These are phyloP conservation scores for Euptelea pleiosperma DNA, from an alignment of 164 flowering plant species.

Conservation along the genomic window DNA sequence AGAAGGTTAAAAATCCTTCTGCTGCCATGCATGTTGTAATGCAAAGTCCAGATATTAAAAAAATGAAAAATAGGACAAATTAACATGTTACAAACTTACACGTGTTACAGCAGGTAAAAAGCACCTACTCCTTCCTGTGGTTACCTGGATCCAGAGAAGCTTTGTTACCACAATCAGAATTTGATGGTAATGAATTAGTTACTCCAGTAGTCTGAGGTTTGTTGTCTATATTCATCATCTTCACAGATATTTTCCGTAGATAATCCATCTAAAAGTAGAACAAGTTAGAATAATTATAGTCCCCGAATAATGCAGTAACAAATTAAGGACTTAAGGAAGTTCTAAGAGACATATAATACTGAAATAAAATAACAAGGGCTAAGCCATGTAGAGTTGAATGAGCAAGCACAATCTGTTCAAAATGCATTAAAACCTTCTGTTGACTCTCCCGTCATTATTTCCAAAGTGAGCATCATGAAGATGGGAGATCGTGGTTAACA, in stretches of 20 bases:
- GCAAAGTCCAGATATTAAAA: too few species aligned
- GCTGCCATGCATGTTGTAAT: too few species aligned
- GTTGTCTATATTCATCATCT: constrained; percentile 61
- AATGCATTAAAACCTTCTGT: too few species aligned
- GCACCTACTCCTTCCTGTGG: not conserved
- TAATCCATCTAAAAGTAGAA: constrained; percentile 45
- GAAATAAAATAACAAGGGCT: not conserved
- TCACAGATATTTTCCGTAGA: constrained; percentile 51
- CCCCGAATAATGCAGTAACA: not conserved
- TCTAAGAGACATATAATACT: not conserved
- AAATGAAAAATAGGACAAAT: not conserved
- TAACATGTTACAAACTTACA: not conserved
- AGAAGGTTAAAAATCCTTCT: too few species aligned
- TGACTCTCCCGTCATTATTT: too few species aligned
- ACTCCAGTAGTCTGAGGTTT: constrained; percentile 35
- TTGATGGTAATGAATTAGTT: constrained; percentile 30
- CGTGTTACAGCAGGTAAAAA: not conserved
- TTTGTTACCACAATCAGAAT: constrained; percentile 26
- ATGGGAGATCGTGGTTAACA: too few species aligned
- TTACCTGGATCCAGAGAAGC: constrained; percentile 44
- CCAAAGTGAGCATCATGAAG: too few species aligned
- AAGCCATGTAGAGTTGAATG: not conserved
- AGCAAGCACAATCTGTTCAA: too few species aligned
- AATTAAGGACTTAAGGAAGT: too few species aligned
- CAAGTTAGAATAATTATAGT: not conserved